Conservation (phyloP, 179 eudicot genomes). For the Pouteria campechiana region DNA sequence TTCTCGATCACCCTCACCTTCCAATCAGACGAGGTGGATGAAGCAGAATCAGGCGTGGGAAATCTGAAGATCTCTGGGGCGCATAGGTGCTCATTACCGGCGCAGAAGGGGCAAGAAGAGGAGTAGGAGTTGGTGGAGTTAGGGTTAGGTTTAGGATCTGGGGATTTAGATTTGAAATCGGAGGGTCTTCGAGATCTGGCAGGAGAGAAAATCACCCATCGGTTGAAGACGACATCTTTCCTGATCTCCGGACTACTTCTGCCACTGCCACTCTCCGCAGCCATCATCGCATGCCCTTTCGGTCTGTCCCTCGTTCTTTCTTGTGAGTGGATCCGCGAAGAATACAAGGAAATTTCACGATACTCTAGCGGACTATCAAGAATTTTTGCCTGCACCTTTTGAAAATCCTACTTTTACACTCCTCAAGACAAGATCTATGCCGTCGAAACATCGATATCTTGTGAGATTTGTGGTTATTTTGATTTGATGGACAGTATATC, state of each 20-base stretch:
- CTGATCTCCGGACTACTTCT: conserved; percentile 57
- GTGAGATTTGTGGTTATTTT: too few species aligned
- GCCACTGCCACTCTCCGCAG: too few species aligned
- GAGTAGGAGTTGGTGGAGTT: conserved; percentile 14
- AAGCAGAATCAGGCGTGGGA: conserved; percentile 31
- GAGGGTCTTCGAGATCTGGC: conserved; percentile 85
- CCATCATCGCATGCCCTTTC: too few species aligned
- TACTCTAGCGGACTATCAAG: too few species aligned
- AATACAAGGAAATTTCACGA: too few species aligned
- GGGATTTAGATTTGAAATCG: conserved; percentile 84
- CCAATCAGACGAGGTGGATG: conserved; percentile 51
- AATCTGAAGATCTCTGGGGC: conserved; percentile 91
- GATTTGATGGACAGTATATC: too few species aligned
- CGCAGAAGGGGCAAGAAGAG: conserved; percentile 66
- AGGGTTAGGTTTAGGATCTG: conserved; percentile 19
- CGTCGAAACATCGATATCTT: too few species aligned
- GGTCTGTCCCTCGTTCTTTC: too few species aligned
- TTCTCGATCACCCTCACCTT: conserved; percentile 68
- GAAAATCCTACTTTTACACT: too few species aligned
- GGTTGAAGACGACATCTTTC: conserved; percentile 53
- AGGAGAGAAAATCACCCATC: conserved; percentile 76
- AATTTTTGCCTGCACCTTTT: too few species aligned
- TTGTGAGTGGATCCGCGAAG: too few species aligned
- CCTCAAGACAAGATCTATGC: too few species aligned
- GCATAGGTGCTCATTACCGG: conserved; percentile 74